A percentile compares a stretch with the other conserved stretches of the same genome.
These are phyloP conservation scores for Podila verticillata DNA, from an alignment of 192 early-diverging fungal genomes.

Conservation along the genomic window DNA sequence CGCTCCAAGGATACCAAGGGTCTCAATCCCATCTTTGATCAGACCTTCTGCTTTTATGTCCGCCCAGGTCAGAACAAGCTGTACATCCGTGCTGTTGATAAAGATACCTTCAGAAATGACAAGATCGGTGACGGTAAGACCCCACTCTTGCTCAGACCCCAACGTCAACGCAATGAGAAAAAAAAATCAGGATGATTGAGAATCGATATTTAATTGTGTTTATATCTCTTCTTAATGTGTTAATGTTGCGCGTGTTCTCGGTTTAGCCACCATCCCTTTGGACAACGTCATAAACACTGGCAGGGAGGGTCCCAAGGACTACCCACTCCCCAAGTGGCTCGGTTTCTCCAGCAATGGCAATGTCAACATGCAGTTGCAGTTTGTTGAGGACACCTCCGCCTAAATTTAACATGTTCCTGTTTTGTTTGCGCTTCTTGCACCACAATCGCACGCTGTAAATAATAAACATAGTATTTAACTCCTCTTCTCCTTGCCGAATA, in stretches of 20 bases:
- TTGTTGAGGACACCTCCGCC: constrained; percentile 16
- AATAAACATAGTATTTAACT: too few species aligned
- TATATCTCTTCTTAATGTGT: too few species aligned
- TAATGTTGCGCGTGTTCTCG: too few species aligned
- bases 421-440: not conserved
- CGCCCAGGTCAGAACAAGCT: constrained; percentile 30
- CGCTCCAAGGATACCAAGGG: constrained; percentile 29
- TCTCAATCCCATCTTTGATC: constrained; percentile 4
- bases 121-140: constrained; percentile 37
- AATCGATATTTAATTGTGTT: too few species aligned
- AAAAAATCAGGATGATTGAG: too few species aligned
- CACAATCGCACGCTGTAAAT: not conserved
- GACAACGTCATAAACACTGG: constrained; percentile 18
- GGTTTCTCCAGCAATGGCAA: constrained; percentile 36
- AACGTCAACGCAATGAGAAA: not conserved
- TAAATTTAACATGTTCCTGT: not conserved
- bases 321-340: constrained; percentile 36
- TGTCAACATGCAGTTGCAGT: constrained; percentile 38
- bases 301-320: constrained; percentile 20
- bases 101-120: constrained; percentile 40
- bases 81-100: constrained; percentile 36
- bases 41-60: constrained; percentile 27
- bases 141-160: too few species aligned
- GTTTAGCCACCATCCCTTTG: constrained; percentile 9
- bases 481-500: too few species aligned